Percentiles rank a stretch among this genome's conserved stretches.
phyloP scores from a whole-genome alignment of 1,139 yeast genomes.

The Pneumocystis sp. region DNA sequence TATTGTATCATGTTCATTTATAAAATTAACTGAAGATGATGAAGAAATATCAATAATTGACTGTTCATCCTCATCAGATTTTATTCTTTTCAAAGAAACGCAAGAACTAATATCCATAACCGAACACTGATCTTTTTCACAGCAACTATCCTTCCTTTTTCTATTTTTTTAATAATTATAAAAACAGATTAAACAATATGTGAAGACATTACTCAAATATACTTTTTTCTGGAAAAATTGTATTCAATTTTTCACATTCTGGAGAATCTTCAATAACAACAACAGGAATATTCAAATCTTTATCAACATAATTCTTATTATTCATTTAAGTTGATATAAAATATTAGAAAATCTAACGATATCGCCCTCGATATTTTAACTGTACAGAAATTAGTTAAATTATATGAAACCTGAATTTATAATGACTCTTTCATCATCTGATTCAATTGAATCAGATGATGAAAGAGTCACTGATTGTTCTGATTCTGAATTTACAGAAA shows the following conservation, averaged over 20 bases:
- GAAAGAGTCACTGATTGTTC: constrained; percentile 19
- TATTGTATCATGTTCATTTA: background rate
- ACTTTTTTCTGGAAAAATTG: background rate
- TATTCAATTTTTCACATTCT: background rate
- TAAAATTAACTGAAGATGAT: background rate
- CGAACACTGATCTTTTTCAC: background rate
- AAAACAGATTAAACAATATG: background rate
- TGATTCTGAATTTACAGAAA: constrained; percentile 17
- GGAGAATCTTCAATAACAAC: background rate
- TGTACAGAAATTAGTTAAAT: constrained; percentile 22
- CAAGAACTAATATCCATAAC: background rate
- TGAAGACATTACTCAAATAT: background rate
- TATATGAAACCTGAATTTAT: constrained; percentile 13
- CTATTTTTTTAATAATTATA: background rate
- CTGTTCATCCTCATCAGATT: background rate
- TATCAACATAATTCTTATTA: background rate
- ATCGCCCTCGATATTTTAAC: constrained; percentile 29
- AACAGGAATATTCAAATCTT: background rate
- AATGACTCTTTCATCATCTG: constrained; percentile 15
- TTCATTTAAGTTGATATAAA: background rate
- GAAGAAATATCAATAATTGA: background rate
- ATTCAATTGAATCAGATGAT: constrained; percentile 17
- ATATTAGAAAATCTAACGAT: background rate
- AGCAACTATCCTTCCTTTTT: background rate
- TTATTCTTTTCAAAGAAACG: background rate